Percentiles rank a stretch among this genome's conserved stretches.
Conservation (phyloP, 331 rosid species). For the Quercus tomentella region DNA sequence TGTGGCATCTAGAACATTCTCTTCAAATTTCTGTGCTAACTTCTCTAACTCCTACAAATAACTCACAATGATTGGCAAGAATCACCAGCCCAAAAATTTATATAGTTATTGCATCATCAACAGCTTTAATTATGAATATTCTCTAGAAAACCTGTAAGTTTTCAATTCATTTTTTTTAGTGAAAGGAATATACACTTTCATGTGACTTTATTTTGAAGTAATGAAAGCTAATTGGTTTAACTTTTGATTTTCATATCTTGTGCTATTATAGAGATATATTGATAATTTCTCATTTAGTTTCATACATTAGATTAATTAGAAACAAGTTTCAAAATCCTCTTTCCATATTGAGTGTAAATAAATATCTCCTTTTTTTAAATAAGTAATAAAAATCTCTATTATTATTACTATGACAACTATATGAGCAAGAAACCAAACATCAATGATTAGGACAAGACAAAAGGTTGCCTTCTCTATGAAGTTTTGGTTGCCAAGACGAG, state of each 20-base stretch:
- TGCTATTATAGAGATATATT: neutral
- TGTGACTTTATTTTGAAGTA: neutral
- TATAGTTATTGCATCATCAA: neutral
- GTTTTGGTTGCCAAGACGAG: neutral
- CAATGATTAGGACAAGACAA: neutral
- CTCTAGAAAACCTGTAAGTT: neutral
- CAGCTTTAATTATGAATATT: neutral
- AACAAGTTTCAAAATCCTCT: neutral
- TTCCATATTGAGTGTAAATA: neutral
- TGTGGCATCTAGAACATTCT: slow-evolving; percentile 90
- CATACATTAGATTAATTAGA: neutral
- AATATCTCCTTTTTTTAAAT: no score
- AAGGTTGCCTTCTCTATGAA: neutral
- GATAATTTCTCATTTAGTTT: neutral
- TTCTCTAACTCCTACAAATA: slow-evolving; percentile 72
- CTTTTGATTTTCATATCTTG: neutral
- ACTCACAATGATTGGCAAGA: slow-evolving; percentile 13
- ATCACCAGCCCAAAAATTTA: neutral
- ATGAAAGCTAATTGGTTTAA: neutral
- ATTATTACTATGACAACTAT: neutral
- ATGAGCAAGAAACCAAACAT: neutral
- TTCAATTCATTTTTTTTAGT: neutral
- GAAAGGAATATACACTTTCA: neutral
- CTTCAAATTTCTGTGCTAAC: slow-evolving; percentile 74
- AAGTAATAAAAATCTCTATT: neutral